These are phyloP conservation scores for Spathaspora sp. DNA, from an alignment of 805 yeast genomes.

Conservation along the genomic window DNA sequence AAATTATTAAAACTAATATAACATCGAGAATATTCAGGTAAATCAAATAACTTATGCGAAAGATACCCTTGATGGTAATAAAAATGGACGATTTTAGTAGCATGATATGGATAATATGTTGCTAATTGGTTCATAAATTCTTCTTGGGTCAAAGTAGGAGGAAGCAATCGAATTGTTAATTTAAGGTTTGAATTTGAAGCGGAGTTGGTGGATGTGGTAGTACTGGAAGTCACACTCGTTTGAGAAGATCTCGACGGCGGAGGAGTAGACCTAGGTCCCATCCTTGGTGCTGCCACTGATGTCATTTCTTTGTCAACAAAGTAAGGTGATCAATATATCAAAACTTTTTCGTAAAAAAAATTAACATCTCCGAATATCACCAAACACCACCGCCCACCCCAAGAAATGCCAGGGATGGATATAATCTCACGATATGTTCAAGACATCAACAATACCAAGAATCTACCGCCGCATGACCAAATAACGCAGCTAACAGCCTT, in stretches of 20 bases:
- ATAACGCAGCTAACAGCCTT: slow-evolving; percentile 15
- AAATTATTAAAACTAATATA: slow-evolving; percentile 34
- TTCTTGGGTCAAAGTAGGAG: slow-evolving; percentile 25
- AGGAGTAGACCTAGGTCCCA: neutral
- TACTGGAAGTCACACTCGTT: neutral
- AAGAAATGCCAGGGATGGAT: neutral
- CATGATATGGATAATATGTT: slow-evolving; percentile 7
- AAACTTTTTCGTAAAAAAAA: neutral
- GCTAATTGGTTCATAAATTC: slow-evolving; percentile 10
- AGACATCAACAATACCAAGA: slow-evolving; percentile 4
- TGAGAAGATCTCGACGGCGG: neutral
- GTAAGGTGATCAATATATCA: neutral
- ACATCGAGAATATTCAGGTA: slow-evolving; percentile 38
- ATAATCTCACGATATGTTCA: neutral
- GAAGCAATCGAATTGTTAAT: slow-evolving; percentile 38
- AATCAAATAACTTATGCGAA: slow-evolving; percentile 36
- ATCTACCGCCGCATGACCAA: slow-evolving; percentile 9
- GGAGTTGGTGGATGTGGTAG: neutral
- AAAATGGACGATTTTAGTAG: slow-evolving; percentile 12
- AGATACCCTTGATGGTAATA: slow-evolving; percentile 43
- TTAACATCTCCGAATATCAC: neutral
- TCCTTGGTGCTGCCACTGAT: slow-evolving; percentile 6
- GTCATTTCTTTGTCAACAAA: slow-evolving; percentile 3
- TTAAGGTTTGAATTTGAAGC: slow-evolving; percentile 12
- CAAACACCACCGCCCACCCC: neutral